Evolutionary conservation across 1,284 basidiomycete genomes (phyloP), one percentile per base, ranked within the genome.

Genomic region (Mycena citricolor): DNA sequence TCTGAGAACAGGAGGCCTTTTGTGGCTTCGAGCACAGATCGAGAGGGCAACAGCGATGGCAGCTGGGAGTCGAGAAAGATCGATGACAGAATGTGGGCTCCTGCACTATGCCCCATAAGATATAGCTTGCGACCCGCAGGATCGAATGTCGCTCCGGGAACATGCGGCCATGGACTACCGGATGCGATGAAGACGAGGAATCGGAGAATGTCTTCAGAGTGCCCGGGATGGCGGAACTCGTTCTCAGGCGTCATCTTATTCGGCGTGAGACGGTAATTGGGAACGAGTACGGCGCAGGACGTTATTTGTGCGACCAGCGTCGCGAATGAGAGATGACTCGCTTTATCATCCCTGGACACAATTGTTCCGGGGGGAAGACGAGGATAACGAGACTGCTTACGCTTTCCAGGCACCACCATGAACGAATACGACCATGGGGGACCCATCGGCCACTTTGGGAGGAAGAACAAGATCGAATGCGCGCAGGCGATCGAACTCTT

Each of bases 401-500:
- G 77, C 63, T 56, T 79, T 68, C 87, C 87, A 90, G 25, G 87
- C 88, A 29, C 87, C 87, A 25, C 88, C 88, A 56, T 90, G 87
- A 13, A 89, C 67, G 55, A 86, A 87, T 49, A 41, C 52, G 34
- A 46, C 50, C 21, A 42, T 21, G 31, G 34, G 37, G 26, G 28
- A 32, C 6, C 17, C 29, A 17, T 30, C 32, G 14, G 37, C 32
- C 11, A 38, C 10, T 12, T 48, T 42, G 26, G 23, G 28, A 1
- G 70, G 67, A 20, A 69, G 36, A 59, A 80, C 72, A 1, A 77
- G 33, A 55, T 84, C 80, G 46, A 83, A 80, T 16, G 63, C 58
- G 31, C 69, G 73, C 16, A 58, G 54, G 2, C 55, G 36, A 54
- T 68, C 64, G 8, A 39, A n/a, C n/a, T n/a, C 47, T 4, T 43